Evolutionary conservation across 2,329 filamentous ascomycete species (phyloP).

Genomic region (Monilinia laxa): DNA sequence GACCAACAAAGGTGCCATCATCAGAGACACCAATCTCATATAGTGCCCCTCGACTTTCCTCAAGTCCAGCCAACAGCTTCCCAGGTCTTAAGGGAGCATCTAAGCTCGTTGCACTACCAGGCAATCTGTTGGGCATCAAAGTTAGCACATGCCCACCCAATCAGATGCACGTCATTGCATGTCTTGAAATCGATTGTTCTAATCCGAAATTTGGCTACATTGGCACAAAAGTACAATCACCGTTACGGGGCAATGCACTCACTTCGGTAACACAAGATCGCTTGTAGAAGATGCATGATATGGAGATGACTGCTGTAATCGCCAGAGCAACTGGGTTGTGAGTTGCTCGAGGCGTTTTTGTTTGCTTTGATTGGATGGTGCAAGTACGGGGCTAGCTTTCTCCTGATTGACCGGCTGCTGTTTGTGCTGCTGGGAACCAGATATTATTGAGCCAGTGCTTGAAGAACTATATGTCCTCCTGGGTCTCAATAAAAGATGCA

Average conservation of each 20-base stretch:
- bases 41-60: slow-evolving; percentile 87
- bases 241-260: slow-evolving; percentile 11
- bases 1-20: slow-evolving; percentile 84
- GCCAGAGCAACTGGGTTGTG: slow-evolving; percentile 93
- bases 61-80: slow-evolving; percentile 72
- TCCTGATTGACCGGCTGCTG: slow-evolving; percentile 29
- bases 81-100: slow-evolving; percentile 50
- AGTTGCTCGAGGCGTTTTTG: slow-evolving; percentile 86
- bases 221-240: neutral
- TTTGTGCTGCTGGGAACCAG: slow-evolving; percentile 38
- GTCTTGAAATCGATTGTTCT: neutral
- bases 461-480: slow-evolving; percentile 71
- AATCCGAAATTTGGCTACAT: neutral
- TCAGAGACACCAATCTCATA: slow-evolving; percentile 98
- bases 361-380: slow-evolving; percentile 59
- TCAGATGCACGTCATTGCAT: neutral
- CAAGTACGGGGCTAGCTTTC: slow-evolving; percentile 27
- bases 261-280: slow-evolving; percentile 69
- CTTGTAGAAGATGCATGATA: slow-evolving; percentile 80
- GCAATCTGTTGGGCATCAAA: slow-evolving; percentile 46
- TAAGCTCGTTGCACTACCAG: slow-evolving; percentile 57
- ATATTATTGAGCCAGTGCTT: slow-evolving; percentile 59
- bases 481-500: slow-evolving; percentile 81
- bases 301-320: slow-evolving; percentile 89
- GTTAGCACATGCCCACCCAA: slow-evolving; percentile 1